Base-by-base conservation (phyloP, 345 rosid species). In the Linum trigynum region DNA sequence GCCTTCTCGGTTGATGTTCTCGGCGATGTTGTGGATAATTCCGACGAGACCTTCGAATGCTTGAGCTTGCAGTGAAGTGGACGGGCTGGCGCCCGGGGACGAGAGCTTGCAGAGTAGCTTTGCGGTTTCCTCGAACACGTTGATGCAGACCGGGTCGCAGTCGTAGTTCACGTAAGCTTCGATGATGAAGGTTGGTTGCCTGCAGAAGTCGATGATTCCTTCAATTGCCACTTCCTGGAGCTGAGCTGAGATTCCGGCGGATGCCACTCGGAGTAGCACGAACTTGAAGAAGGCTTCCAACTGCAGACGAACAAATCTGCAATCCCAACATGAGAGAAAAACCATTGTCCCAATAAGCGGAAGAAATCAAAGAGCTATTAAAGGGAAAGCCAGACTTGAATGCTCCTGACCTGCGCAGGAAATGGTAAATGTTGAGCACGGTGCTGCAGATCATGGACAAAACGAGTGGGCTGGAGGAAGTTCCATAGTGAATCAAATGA, bases 31-130 rank as follows among this genome's bases (percentile, higher is more conserved):
- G 76, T 88, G 95, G 60, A 86, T 74, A 75, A 90, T 65, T 64
- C 88, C 86, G 38, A 86, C 80, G 15, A 94, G 76, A 39, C 97
- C 99, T 79, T 94, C 99, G 63, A 94, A 94, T 5, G 99, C 94
- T 81, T 94, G 97, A 67, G 90, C 68, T 61, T 94, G 99, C 5
- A 83, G 43, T 40, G 84, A 68, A 32, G 85, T 81, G 66, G 82
- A 69, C 12, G 88, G 89, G 45, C 84, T 85, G 15, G 84, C 69
- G 2, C 84, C 82, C 1, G 96, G 96, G 63, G 86, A 94, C 3
- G 99, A 83, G 11, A 85, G 89, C 73, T 82, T 85, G 74, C 99
- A 94, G 0, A 94, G 81, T 76, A 94, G 75, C 71, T 86, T 94
- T 10, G 95, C 96, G 0, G 84, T 79, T 39, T 90, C 94, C 74